Base-by-base conservation (phyloP, 495 filamentous ascomycete species). In the Xylaria grammica region DNA sequence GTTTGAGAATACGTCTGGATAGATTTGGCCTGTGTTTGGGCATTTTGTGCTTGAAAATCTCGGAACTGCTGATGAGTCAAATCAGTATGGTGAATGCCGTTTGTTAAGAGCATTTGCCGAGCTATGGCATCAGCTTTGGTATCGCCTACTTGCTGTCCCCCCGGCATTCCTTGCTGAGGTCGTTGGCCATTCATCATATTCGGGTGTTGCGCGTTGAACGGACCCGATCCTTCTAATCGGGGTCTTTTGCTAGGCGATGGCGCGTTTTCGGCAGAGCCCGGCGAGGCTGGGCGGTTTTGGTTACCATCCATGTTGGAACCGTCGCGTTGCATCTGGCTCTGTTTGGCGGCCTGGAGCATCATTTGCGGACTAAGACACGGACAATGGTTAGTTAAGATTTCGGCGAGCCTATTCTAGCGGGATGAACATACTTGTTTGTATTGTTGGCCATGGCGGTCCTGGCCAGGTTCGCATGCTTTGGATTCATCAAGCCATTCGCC, bases 171-270 rank as follows among this genome's bases (percentile, higher is more conserved):
- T 73, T 89, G 87, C 64, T 85, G 85, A 52, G 86, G 91, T 76
- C 84, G 85, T 67, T 90, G 87, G 69, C 91, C 93, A 76, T 92
- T 93, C 75, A 90, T 89, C 82, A 96, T 90, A 70, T 72, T 77
- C 52, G 86, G 87, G 68, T 89, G 90, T 61, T 88, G 87, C 6
- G 78, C 75, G 69, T 91, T 91, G 70, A 90, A 90, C 26, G 82
- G 82, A 42, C 84, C 85, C 15, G 68, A 49, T 66, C 85, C 85
- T 63, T 97, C 95, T 42, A 97, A 83, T 40, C 94, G 91, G n/a
- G 88, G 90, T 70, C 95, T 84, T 79, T 99, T 99, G 58, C 89
- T 91, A 9, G 95, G 94, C 24, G 95, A 97, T 6, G 93, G 91
- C 30, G 92, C 92, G 70, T 96, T 96, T 45, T 97, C 94, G 29